phyloP scores from a whole-genome alignment of 225 moss, liverwort and hornwort genomes.

The Rhytidiadelphus loreus region DNA sequence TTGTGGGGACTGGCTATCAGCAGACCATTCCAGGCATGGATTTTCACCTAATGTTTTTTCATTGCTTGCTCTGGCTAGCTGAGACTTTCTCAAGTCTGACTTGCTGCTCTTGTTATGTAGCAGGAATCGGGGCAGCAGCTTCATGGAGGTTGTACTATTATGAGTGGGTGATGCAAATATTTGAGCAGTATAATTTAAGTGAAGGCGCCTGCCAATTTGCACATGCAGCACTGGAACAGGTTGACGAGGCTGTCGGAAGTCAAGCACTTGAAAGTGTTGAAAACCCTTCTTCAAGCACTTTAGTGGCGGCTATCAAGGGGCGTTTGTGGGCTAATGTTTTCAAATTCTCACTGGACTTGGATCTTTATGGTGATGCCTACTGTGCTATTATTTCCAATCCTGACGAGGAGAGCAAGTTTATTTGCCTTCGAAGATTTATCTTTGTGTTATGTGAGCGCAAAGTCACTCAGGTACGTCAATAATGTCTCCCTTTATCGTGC shows the following conservation, averaged over 20 bases:
- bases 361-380: slow-evolving; percentile 84
- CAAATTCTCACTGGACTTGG: slow-evolving; percentile 92
- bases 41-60: not conserved
- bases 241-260: slow-evolving; percentile 69
- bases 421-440: slow-evolving; percentile 78
- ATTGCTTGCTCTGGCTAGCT: not conserved
- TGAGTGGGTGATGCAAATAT: slow-evolving; percentile 99
- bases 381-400: slow-evolving; percentile 96
- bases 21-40: slow-evolving; percentile 53
- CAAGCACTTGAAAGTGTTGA: slow-evolving; percentile 39
- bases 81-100: not conserved
- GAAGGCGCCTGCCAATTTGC: slow-evolving; percentile 98
- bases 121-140: slow-evolving; percentile 61
- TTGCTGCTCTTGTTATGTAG: not conserved
- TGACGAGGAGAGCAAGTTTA: slow-evolving; percentile 87
- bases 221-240: slow-evolving; percentile 93
- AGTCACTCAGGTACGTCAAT: slow-evolving; percentile 46
- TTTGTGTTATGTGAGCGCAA: slow-evolving; percentile 88
- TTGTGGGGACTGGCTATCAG: slow-evolving; percentile 70
- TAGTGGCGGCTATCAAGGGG: slow-evolving; percentile 61
- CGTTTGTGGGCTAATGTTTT: slow-evolving; percentile 97
- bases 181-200: slow-evolving; percentile 92
- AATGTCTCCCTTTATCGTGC: not conserved
- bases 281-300: slow-evolving; percentile 21
- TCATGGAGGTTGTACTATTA: slow-evolving; percentile 91